A percentile compares a stretch with the other conserved stretches of the same genome.
These are phyloP conservation scores for Jatropha multifida DNA, from an alignment of 441 rosid species.

Conservation along the genomic window DNA sequence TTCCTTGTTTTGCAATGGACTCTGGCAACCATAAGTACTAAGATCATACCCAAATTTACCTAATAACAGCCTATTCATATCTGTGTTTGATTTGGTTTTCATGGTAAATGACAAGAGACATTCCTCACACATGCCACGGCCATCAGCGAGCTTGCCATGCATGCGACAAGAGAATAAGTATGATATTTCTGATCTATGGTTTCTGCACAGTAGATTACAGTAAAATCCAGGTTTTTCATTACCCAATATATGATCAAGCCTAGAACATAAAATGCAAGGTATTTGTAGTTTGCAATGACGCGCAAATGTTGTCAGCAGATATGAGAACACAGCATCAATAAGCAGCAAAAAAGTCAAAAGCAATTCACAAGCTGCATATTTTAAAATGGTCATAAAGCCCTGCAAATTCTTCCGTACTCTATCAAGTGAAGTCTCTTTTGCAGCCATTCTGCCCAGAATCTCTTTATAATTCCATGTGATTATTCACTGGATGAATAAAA, in stretches of 20 bases:
- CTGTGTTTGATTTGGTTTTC: constrained; percentile 40
- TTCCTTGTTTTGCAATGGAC: constrained; percentile 28
- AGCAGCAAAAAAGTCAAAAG: constrained; percentile 59
- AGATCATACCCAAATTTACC: constrained; percentile 47
- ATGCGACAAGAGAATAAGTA: constrained; percentile 52
- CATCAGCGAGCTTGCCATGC: constrained; percentile 61
- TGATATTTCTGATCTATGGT: constrained; percentile 66
- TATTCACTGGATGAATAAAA: constrained; percentile 13
- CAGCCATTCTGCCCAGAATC: constrained; percentile 34
- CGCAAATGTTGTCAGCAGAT: constrained; percentile 58
- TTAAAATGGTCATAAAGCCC: constrained; percentile 38
- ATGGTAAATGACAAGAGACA: constrained; percentile 55
- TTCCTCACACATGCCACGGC: constrained; percentile 56
- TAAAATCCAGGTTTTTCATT: constrained; percentile 47
- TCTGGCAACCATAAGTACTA: constrained; percentile 26
- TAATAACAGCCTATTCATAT: constrained; percentile 37
- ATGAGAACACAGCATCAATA: constrained; percentile 57
- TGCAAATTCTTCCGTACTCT: constrained; percentile 24
- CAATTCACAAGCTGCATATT: constrained; percentile 72
- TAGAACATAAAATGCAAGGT: constrained; percentile 79
- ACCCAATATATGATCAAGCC: constrained; percentile 58
- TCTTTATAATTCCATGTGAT: constrained; percentile 23
- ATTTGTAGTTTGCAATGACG: constrained; percentile 51
- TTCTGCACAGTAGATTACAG: constrained; percentile 48
- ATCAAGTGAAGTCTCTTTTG: constrained; percentile 18